Percentiles rank a stretch among this genome's conserved stretches.
These are phyloP conservation scores for Fagopyrum homotropicum DNA, from an alignment of 148 eudicot genomes.

Conservation along the genomic window DNA sequence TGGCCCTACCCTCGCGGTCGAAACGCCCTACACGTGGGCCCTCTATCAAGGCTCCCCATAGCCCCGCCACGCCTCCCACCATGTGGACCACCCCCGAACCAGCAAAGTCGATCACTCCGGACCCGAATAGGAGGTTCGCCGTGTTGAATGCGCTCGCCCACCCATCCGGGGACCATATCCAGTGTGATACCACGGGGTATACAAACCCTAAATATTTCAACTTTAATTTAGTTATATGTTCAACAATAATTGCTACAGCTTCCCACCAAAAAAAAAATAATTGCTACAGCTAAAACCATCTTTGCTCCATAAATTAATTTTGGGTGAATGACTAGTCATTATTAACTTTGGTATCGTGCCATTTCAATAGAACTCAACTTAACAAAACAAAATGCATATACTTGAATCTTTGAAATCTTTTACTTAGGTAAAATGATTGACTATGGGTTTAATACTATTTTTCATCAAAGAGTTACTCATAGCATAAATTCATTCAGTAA, in stretches of 20 bases:
- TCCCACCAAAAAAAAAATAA: not conserved
- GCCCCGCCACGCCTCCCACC: conserved; percentile 44
- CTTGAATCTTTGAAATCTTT: no score
- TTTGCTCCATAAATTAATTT: no score
- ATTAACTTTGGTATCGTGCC: no score
- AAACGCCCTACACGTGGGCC: conserved; percentile 45
- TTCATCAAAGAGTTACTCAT: no score
- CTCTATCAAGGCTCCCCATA: conserved; percentile 41
- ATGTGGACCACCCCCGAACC: conserved; percentile 52
- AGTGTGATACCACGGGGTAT: conserved; percentile 40
- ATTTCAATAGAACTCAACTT: no score
- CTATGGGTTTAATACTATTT: no score
- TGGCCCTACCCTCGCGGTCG: conserved; percentile 30
- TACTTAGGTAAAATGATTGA: no score
- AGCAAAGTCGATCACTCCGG: conserved; percentile 47
- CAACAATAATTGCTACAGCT: not conserved
- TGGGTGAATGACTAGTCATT: no score
- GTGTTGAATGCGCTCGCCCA: conserved; percentile 35
- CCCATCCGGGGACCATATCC: conserved; percentile 48
- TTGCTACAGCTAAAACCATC: no score
- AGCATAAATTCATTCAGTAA: no score
- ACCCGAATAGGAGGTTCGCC: conserved; percentile 25
- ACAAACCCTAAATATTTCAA: conserved; percentile 20
- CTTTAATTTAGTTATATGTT: not conserved
- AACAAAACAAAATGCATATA: no score